Percentiles rank a stretch among this genome's conserved stretches.
These are phyloP conservation scores for Aspergillus sp. DNA, from an alignment of 2,329 filamentous ascomycete species.

Conservation along the genomic window DNA sequence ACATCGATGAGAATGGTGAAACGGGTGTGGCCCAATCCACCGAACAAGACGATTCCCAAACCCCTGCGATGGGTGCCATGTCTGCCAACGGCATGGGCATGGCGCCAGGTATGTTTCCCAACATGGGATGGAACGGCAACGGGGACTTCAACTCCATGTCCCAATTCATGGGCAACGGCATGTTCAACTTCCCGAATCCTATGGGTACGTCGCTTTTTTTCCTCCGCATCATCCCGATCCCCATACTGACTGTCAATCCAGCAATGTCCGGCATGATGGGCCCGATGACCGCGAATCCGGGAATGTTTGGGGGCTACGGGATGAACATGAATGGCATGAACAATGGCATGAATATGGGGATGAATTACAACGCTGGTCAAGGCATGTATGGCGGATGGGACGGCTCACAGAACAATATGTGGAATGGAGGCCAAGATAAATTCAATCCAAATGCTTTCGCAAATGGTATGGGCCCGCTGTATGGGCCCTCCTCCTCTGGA, in stretches of 20 bases:
- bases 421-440: conserved; percentile 85
- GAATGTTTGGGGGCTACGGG: conserved; percentile 49
- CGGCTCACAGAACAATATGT: conserved; percentile 68
- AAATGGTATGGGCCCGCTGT: conserved; percentile 77
- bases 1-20: conserved; percentile 15
- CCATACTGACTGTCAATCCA: conserved; percentile 32
- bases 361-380: conserved; percentile 53
- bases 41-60: conserved; percentile 15
- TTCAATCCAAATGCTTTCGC: conserved; percentile 77
- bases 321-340: conserved; percentile 87
- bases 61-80: conserved; percentile 10
- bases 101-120: conserved; percentile 50
- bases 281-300: conserved; percentile 48
- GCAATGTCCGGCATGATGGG: conserved; percentile 85
- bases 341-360: conserved; percentile 72
- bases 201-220: conserved; percentile 68
- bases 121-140: conserved; percentile 59
- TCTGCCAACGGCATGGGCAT: conserved; percentile 38
- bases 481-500: conserved; percentile 75
- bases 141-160: conserved; percentile 71
- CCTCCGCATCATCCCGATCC: neutral
- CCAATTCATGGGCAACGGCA: conserved; percentile 56
- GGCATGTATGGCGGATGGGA: conserved; percentile 77
- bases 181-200: conserved; percentile 69
- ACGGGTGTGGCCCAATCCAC: conserved; percentile 6